Conservation (phyloP, 176 grass and related monocot genomes). For the Secale cereale region DNA sequence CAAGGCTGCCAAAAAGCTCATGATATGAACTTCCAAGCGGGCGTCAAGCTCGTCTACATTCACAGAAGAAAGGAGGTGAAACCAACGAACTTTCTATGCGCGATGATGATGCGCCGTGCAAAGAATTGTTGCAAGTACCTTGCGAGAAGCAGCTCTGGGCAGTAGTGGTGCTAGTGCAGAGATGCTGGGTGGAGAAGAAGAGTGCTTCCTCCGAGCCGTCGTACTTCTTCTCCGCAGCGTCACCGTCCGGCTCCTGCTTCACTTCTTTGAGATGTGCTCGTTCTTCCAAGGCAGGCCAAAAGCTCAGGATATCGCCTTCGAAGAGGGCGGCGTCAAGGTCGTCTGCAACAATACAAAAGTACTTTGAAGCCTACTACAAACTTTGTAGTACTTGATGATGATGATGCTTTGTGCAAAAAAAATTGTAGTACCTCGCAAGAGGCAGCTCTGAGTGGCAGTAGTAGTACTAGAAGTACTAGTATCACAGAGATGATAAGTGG, state of each 20-base stretch:
- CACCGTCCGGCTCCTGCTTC: neutral
- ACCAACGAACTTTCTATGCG: neutral
- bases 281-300: conserved; percentile 11
- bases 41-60: conserved; percentile 11
- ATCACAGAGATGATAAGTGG: neutral
- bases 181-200: neutral
- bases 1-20: neutral
- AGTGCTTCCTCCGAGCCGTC: neutral
- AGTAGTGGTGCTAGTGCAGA: neutral
- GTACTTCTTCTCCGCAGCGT: neutral
- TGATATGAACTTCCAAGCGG: neutral
- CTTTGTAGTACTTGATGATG: neutral
- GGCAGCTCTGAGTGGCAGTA: neutral
- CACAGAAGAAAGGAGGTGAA: neutral
- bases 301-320: neutral
- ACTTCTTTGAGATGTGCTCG: neutral
- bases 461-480: too few relatives aligned
- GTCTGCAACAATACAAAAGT: neutral
- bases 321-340: neutral
- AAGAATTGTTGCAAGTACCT: neutral
- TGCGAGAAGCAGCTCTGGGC: neutral
- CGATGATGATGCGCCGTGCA: neutral
- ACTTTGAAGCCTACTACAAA: neutral
- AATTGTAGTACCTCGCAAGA: neutral
- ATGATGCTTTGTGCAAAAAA: neutral